These are phyloP conservation scores for Chalciporus pseudorubinellus DNA, from an alignment of 768 basidiomycete species.

Conservation along the genomic window DNA sequence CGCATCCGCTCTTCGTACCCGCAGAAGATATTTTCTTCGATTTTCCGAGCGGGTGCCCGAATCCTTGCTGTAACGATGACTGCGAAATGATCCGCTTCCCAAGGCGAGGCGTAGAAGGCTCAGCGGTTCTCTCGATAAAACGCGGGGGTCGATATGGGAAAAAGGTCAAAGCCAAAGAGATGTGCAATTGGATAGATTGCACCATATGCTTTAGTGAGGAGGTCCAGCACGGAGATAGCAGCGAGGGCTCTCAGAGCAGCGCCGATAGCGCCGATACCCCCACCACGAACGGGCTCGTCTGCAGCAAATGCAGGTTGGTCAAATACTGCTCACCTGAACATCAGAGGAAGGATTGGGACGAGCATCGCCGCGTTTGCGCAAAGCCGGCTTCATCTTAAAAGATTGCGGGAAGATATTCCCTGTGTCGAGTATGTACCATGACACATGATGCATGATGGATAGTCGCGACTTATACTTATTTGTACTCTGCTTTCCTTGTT, in stretches of 20 bases:
- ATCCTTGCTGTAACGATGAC: slow-evolving; percentile 75
- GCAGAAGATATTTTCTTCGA: slow-evolving; percentile 71
- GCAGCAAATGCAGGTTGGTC: slow-evolving; percentile 76
- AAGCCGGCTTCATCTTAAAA: slow-evolving; percentile 30
- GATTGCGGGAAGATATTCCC: background rate
- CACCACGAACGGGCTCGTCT: slow-evolving; percentile 52
- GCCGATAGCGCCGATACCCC: slow-evolving; percentile 33
- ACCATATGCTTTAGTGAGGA: slow-evolving; percentile 57
- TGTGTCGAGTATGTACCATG: background rate
- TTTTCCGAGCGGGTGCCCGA: slow-evolving; percentile 77
- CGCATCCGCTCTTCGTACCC: slow-evolving; percentile 66
- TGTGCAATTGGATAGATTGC: slow-evolving; percentile 86
- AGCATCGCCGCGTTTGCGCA: slow-evolving; percentile 70
- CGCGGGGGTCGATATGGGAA: slow-evolving; percentile 50
- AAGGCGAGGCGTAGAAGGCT: slow-evolving; percentile 56
- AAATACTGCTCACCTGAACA: slow-evolving; percentile 76
- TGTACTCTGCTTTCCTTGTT: background rate
- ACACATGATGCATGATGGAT: background rate
- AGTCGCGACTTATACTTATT: background rate
- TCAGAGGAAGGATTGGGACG: slow-evolving; percentile 75
- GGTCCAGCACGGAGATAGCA: slow-evolving; percentile 32
- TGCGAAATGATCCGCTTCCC: slow-evolving; percentile 84
- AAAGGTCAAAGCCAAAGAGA: slow-evolving; percentile 53
- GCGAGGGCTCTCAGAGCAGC: slow-evolving; percentile 44
- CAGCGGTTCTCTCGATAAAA: slow-evolving; percentile 61